phyloP scores from a whole-genome alignment of 2,329 filamentous ascomycete genomes.

The Alternaria sp. region DNA sequence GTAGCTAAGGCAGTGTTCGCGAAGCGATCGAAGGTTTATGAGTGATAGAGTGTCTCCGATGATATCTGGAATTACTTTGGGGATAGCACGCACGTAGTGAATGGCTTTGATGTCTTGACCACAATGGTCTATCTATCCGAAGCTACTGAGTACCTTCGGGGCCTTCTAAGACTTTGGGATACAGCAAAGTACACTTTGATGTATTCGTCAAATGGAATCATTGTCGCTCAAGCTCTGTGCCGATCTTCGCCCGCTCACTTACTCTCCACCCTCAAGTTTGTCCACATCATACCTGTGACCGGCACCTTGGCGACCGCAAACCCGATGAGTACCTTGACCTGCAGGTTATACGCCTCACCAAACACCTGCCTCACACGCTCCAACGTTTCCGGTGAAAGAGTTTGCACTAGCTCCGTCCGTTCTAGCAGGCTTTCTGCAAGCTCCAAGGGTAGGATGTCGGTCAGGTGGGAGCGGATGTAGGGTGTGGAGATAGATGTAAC shows the following conservation, averaged over 20 bases:
- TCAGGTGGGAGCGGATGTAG: slow-evolving; percentile 8
- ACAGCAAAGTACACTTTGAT: not conserved
- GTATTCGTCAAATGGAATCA: not conserved
- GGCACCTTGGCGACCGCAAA: slow-evolving; percentile 18
- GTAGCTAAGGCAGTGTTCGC: not conserved
- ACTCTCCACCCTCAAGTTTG: slow-evolving; percentile 1
- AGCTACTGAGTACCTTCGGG: not conserved
- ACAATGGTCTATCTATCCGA: not conserved
- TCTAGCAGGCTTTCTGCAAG: slow-evolving; percentile 1
- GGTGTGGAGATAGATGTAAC: slow-evolving; percentile 13
- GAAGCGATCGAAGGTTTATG: not conserved
- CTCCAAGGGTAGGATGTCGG: slow-evolving; percentile 1
- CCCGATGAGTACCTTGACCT: slow-evolving; percentile 19
- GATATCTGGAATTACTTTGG: not conserved
- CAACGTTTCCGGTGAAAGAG: not conserved
- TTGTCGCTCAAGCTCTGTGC: not conserved
- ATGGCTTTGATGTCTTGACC: not conserved
- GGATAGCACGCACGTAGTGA: not conserved
- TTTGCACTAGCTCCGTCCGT: slow-evolving; percentile 1
- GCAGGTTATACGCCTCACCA: slow-evolving; percentile 17
- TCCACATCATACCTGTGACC: slow-evolving; percentile 17
- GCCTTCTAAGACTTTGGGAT: not conserved
- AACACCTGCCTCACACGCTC: slow-evolving; percentile 4
- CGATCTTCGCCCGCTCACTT: not conserved
- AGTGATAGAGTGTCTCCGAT: not conserved